A percentile compares a stretch with the other conserved stretches of the same genome.
Evolutionary conservation across 2,329 filamentous ascomycete genomes (phyloP).

Genomic region (Trichophyton schoenleinii): DNA sequence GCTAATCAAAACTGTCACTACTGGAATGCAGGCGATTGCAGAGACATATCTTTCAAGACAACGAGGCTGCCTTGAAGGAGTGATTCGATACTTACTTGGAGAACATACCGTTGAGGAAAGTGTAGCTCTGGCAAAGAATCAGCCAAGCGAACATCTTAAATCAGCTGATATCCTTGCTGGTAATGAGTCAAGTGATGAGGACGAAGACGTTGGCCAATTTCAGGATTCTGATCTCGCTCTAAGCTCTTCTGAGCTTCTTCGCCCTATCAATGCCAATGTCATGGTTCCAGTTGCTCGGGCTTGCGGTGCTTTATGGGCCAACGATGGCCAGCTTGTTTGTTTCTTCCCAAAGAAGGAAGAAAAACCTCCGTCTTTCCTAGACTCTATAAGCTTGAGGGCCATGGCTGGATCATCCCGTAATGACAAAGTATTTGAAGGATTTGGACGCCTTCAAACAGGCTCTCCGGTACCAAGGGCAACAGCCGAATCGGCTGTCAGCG

Average conservation of each 20-base stretch:
- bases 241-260: constrained; percentile 41
- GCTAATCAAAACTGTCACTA: constrained; percentile 37
- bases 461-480: constrained; percentile 36
- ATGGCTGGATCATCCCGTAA: constrained; percentile 37
- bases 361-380: constrained; percentile 39
- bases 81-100: constrained; percentile 49
- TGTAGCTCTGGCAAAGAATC: constrained; percentile 40
- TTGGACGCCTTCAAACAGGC: constrained; percentile 45
- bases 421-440: constrained; percentile 49
- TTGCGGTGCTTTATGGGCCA: constrained; percentile 46
- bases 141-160: constrained; percentile 40
- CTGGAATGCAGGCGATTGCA: constrained; percentile 43
- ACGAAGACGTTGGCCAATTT: constrained; percentile 44
- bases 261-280: constrained; percentile 46
- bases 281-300: constrained; percentile 52
- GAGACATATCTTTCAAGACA: constrained; percentile 39
- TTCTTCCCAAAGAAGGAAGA: constrained; percentile 44
- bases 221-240: constrained; percentile 35
- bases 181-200: constrained; percentile 75
- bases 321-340: constrained; percentile 45
- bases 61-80: constrained; percentile 47
- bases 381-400: constrained; percentile 36
- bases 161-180: constrained; percentile 39
- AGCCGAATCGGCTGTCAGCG: constrained; percentile 35
- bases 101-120: constrained; percentile 48